Evolutionary conservation across 2,329 filamentous ascomycete genomes (phyloP), one percentile per base, ranked within the genome.

Genomic region (Orbilia oligospora): DNA sequence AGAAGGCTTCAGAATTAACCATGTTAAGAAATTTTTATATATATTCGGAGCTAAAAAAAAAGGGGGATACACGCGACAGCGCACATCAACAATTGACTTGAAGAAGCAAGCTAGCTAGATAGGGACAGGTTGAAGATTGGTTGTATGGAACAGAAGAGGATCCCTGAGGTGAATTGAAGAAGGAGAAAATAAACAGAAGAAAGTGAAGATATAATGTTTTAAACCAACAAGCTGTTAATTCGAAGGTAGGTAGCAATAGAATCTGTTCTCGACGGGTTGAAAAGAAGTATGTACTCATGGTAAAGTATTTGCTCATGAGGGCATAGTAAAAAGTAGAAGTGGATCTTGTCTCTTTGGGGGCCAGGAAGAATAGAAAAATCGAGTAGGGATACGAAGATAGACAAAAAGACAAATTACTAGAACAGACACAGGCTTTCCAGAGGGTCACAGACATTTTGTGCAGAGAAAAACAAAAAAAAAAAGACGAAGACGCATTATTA

Each of bases 401-500:
- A 5, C 5, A 44, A 49, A 77, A 36, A 5, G 38, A 8, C 20
- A 72, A 41, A 48, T 56, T 38, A 44, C 22, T 53, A 38, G 49
- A 69, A 33, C 46, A 61, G 33, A 58, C 38, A 41, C 20, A 51
- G 41, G 56, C 24, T 69, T 78, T 61, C 55, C 55, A 44, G 14
- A 33, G 33, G 33, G 55, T 61, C 55, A 18, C 55, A 61, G 55
- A 61, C 33, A 61, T 61, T 61, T 78, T 70, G 67, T 78, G 22
- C 48, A 76, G 9, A 20, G n/a, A n/a, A n/a, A n/a, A n/a, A n/a
- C n/a, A n/a, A n/a, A n/a, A n/a, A n/a, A n/a, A n/a, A n/a, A n/a
- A n/a, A n/a, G 36, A 56, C 69, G 46, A 67, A 73, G 53, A 72
- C 75, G 68, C 68, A 71, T 51, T 44, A 71, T 78, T 78, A 78